Evolutionary conservation across 75 land plant genomes (phyloP).

Genomic region (Larix kaempferi): DNA sequence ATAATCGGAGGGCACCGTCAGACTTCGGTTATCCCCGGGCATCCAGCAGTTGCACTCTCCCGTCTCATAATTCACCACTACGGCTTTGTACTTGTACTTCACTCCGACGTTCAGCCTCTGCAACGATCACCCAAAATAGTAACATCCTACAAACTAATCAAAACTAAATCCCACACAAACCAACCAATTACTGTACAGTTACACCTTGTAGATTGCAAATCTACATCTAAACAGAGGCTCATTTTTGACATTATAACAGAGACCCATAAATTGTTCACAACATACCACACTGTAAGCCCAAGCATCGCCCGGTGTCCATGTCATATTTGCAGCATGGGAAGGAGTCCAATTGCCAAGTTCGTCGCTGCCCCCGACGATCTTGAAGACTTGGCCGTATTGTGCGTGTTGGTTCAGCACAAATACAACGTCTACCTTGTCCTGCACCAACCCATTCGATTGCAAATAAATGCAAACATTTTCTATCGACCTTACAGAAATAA

Average conservation of each 20-base stretch:
- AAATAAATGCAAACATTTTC: too few relatives aligned
- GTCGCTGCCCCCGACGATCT: not conserved
- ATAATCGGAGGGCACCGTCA: not conserved
- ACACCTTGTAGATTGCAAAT: not conserved
- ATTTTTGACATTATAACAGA: too few relatives aligned
- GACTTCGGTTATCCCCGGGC: not conserved
- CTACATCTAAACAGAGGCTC: too few relatives aligned
- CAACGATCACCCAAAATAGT: not conserved
- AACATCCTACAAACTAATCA: not conserved
- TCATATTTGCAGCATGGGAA: not conserved
- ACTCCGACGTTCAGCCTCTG: not conserved
- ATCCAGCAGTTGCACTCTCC: not conserved
- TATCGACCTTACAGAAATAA: too few relatives aligned
- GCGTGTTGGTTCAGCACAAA: not conserved
- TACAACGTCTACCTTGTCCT: not conserved
- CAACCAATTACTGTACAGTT: too few relatives aligned
- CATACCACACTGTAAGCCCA: not conserved
- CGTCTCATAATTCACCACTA: not conserved
- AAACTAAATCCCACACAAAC: too few relatives aligned
- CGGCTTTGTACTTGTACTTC: not conserved
- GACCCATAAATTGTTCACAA: too few relatives aligned
- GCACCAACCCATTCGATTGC: not conserved
- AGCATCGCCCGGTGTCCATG: not conserved
- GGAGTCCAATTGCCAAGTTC: not conserved
- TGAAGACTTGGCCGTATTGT: not conserved